phyloP scores from a whole-genome alignment of 352 stramenopile species.

The Elongisporangium prolatum region DNA sequence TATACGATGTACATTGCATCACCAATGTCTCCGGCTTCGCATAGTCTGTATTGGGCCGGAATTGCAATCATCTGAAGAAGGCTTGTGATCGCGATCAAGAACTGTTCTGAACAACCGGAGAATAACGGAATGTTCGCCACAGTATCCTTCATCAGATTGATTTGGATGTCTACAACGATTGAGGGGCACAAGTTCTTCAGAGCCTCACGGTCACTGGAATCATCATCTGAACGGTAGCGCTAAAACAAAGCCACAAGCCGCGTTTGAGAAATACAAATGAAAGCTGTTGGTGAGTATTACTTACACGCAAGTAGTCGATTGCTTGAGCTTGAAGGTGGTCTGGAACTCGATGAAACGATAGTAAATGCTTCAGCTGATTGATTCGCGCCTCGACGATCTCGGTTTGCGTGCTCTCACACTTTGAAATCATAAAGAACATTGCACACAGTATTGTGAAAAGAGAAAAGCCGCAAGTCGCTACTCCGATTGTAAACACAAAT shows the following conservation, averaged over 20 bases:
- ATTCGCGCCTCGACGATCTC: slow-evolving; percentile 43
- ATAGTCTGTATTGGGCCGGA: slow-evolving; percentile 34
- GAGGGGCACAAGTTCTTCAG: slow-evolving; percentile 42
- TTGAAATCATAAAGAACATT: slow-evolving; percentile 66
- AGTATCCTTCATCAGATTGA: slow-evolving; percentile 33
- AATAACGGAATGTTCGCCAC: slow-evolving; percentile 39
- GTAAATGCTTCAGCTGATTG: slow-evolving; percentile 52
- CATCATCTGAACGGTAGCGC: slow-evolving; percentile 37
- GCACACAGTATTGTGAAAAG: slow-evolving; percentile 60
- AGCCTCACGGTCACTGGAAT: slow-evolving; percentile 37
- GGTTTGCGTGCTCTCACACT: slow-evolving; percentile 42
- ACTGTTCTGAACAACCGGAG: slow-evolving; percentile 29
- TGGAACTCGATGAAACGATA: slow-evolving; percentile 44
- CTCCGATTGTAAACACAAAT: slow-evolving; percentile 52
- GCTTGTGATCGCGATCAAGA: slow-evolving; percentile 34
- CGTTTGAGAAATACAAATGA: neutral
- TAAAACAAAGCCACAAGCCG: slow-evolving; percentile 1
- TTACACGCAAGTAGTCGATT: slow-evolving; percentile 42
- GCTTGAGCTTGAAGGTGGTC: slow-evolving; percentile 27
- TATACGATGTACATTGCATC: slow-evolving; percentile 59
- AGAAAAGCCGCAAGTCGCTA: slow-evolving; percentile 42
- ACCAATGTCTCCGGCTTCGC: slow-evolving; percentile 25
- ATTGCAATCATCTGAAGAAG: slow-evolving; percentile 39
- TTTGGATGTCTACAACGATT: slow-evolving; percentile 48
- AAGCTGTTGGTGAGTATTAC: neutral